Conservation (phyloP, 768 basidiomycete species). For the Amanita subjunquillea region DNA sequence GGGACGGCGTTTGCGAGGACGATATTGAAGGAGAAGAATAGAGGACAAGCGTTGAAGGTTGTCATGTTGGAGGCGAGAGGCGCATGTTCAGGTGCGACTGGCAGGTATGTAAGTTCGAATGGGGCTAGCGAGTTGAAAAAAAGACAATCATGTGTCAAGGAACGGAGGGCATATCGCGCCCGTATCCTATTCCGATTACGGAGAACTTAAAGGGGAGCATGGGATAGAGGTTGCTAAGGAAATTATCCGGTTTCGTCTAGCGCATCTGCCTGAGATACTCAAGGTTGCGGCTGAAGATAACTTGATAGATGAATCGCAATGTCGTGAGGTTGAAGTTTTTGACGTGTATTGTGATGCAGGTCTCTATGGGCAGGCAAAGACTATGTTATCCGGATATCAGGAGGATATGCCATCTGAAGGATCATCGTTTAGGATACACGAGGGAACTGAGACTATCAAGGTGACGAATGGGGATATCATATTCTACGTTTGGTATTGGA, state of each 20-base stretch:
- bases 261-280: conserved; percentile 42
- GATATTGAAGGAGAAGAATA: conserved; percentile 23
- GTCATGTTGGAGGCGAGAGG: conserved; percentile 80
- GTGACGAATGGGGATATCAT: conserved; percentile 12
- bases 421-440: conserved; percentile 19
- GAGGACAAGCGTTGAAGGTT: conserved; percentile 26
- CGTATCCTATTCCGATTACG: conserved; percentile 49
- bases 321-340: conserved; percentile 44
- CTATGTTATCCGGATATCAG: conserved; percentile 31
- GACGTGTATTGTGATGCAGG: conserved; percentile 42
- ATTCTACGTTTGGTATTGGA: background rate
- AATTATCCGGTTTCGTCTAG: conserved; percentile 51
- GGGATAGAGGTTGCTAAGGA: conserved; percentile 37
- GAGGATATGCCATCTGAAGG: conserved; percentile 43
- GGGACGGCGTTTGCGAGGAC: conserved; percentile 35
- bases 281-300: conserved; percentile 42
- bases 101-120: conserved; percentile 33
- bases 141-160: conserved; percentile 19
- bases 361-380: conserved; percentile 32
- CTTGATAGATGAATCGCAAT: conserved; percentile 42
- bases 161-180: conserved; percentile 67
- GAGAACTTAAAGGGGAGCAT: conserved; percentile 29
- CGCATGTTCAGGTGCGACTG: conserved; percentile 65
- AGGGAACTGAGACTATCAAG: conserved; percentile 18
- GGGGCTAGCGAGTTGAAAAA: background rate